phyloP scores from a whole-genome alignment of 371 early-diverging fungal genomes.

The Zopfochytrium polystomum region DNA sequence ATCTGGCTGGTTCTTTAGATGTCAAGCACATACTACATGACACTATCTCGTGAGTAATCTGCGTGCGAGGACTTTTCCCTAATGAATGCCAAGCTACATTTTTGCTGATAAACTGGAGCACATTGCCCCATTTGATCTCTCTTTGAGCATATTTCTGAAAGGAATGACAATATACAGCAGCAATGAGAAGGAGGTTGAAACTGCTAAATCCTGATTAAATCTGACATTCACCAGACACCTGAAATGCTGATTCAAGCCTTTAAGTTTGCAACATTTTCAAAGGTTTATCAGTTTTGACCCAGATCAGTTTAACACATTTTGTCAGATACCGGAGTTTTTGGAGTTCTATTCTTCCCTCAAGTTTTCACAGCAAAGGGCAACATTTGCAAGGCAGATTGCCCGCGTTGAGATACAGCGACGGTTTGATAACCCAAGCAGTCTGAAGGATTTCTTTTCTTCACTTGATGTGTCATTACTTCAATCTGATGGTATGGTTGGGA shows the following conservation, averaged over 20 bases:
- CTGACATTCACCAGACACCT: constrained; percentile 60
- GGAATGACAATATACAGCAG: constrained; percentile 70
- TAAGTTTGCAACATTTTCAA: constrained; percentile 80
- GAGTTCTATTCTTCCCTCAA: not conserved
- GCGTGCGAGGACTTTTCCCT: not conserved
- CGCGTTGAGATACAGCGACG: too few species aligned
- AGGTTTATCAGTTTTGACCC: too few species aligned
- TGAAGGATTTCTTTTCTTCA: too few species aligned
- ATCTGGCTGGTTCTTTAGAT: constrained; percentile 69
- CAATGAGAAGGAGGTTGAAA: constrained; percentile 58
- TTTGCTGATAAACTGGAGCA: constrained; percentile 64
- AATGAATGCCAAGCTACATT: constrained; percentile 24
- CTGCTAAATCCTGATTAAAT: not conserved
- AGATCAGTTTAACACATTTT: constrained; percentile 9
- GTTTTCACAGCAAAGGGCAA: too few species aligned
- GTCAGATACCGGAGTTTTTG: not conserved
- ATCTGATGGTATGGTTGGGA: too few species aligned
- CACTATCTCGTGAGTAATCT: constrained; percentile 63
- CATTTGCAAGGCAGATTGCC: too few species aligned
- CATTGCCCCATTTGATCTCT: constrained; percentile 54
- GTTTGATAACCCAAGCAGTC: too few species aligned
- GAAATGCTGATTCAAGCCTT: constrained; percentile 84
- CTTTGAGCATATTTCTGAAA: constrained; percentile 54
- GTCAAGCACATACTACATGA: constrained; percentile 89
- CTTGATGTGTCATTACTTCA: too few species aligned